Conservation (phyloP, 2,329 filamentous ascomycete species). For the Coniochaeta hoffmannii region DNA sequence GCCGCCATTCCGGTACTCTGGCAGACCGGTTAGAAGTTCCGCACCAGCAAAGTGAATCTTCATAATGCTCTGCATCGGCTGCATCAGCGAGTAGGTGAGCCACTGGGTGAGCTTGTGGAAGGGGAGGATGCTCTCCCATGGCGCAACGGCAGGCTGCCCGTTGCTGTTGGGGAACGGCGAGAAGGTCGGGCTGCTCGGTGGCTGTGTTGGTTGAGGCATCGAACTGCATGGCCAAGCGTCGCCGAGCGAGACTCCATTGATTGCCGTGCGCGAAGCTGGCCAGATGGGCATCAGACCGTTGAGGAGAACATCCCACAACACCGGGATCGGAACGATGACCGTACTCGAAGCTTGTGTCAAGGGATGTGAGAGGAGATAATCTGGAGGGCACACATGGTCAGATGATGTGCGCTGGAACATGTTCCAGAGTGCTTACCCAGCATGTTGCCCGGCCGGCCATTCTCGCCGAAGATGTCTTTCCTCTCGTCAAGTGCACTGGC, state of each 20-base stretch:
- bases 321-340: conserved; percentile 78
- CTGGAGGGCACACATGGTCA: conserved; percentile 36
- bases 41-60: conserved; percentile 42
- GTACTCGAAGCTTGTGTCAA: conserved; percentile 83
- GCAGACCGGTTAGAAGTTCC: conserved; percentile 56
- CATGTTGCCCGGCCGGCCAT: conserved; percentile 87
- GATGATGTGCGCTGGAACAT: conserved; percentile 3
- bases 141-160: conserved; percentile 35
- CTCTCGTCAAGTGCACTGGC: conserved; percentile 68
- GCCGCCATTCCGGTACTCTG: conserved; percentile 86
- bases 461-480: conserved; percentile 73
- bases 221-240: conserved; percentile 89
- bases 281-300: conserved; percentile 80
- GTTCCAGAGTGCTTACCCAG: conserved; percentile 54
- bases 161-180: conserved; percentile 36
- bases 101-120: conserved; percentile 62
- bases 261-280: conserved; percentile 77
- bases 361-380: conserved; percentile 88
- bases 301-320: conserved; percentile 87
- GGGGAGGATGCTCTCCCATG: conserved; percentile 69
- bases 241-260: conserved; percentile 80
- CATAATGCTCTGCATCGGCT: conserved; percentile 49
- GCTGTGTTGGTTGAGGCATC: conserved; percentile 53
- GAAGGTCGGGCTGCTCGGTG: conserved; percentile 42
- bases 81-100: conserved; percentile 66